Evolutionary conservation across 169 alveolate genomes (phyloP).

Genomic region (Cryptosporidium bovis): DNA sequence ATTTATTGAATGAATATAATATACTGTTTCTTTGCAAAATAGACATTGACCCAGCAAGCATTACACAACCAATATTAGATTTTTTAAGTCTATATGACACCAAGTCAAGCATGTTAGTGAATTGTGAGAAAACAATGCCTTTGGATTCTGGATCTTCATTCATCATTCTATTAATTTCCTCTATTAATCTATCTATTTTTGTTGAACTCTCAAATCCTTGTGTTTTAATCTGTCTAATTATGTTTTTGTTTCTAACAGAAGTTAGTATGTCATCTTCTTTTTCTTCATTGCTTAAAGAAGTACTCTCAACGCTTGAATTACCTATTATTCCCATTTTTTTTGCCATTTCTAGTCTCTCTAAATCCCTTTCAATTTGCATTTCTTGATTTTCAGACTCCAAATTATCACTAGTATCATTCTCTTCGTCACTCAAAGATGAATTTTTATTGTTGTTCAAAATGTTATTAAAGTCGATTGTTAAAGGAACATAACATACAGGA

Average conservation of each 20-base stretch:
- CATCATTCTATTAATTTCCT: constrained; percentile 81
- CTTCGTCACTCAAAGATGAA: constrained; percentile 7
- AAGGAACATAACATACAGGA: constrained; percentile 83
- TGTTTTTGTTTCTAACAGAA: constrained; percentile 76
- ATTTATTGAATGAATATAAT: constrained; percentile 85
- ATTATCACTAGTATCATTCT: constrained; percentile 41
- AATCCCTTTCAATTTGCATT: constrained; percentile 75
- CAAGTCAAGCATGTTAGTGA: constrained; percentile 88
- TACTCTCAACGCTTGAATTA: neutral
- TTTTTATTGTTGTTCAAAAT: constrained; percentile 8
- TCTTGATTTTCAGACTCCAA: constrained; percentile 69
- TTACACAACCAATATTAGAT: constrained; percentile 83
- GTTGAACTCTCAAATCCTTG: constrained; percentile 83
- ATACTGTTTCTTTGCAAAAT: constrained; percentile 84
- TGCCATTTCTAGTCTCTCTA: constrained; percentile 61
- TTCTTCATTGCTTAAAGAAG: neutral
- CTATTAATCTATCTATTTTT: constrained; percentile 84
- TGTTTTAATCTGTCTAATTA: constrained; percentile 81
- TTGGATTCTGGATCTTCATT: constrained; percentile 81
- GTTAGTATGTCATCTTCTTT: constrained; percentile 17
- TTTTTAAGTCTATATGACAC: constrained; percentile 85
- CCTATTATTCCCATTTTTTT: constrained; percentile 37
- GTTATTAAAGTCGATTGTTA: constrained; percentile 77
- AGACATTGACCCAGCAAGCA: constrained; percentile 85
- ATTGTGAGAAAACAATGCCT: constrained; percentile 89